phyloP scores from a whole-genome alignment of 257 asterid species.

The Lantana camara region DNA sequence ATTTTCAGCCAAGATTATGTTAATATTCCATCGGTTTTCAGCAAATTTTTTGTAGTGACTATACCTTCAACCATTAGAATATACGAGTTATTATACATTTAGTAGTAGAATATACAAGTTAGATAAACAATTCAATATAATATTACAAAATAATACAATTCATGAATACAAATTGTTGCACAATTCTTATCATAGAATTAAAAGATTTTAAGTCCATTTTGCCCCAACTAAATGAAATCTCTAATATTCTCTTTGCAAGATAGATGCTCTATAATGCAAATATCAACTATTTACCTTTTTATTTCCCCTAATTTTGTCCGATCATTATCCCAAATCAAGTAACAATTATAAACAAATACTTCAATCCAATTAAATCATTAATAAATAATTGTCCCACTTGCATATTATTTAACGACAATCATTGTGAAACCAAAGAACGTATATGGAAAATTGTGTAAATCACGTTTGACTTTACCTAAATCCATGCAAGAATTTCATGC shows the following conservation, averaged over 20 bases:
- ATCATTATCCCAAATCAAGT: constrained; percentile 23
- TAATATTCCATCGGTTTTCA: no score
- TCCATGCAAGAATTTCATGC: constrained; percentile 48
- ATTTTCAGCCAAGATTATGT: no score
- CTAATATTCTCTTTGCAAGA: constrained; percentile 4
- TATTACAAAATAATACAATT: no score
- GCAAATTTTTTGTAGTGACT: no score
- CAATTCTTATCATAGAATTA: not conserved
- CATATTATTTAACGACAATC: constrained; percentile 26
- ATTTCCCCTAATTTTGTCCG: not conserved
- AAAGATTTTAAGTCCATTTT: not conserved
- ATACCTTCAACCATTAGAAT: no score
- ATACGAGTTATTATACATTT: no score
- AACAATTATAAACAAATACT: not conserved
- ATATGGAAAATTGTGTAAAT: constrained; percentile 32
- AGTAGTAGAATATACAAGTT: no score
- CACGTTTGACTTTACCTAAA: constrained; percentile 44
- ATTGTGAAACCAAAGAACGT: constrained; percentile 31
- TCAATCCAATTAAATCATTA: not conserved
- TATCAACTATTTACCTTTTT: not conserved
- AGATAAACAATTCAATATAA: no score
- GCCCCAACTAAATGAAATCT: not conserved
- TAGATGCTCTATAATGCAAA: constrained; percentile 22
- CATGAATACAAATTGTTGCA: no score
- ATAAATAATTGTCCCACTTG: constrained; percentile 7